Evolutionary conservation across 2,329 filamentous ascomycete species (phyloP).

Genomic region (Aspergillus novoparasiticus): DNA sequence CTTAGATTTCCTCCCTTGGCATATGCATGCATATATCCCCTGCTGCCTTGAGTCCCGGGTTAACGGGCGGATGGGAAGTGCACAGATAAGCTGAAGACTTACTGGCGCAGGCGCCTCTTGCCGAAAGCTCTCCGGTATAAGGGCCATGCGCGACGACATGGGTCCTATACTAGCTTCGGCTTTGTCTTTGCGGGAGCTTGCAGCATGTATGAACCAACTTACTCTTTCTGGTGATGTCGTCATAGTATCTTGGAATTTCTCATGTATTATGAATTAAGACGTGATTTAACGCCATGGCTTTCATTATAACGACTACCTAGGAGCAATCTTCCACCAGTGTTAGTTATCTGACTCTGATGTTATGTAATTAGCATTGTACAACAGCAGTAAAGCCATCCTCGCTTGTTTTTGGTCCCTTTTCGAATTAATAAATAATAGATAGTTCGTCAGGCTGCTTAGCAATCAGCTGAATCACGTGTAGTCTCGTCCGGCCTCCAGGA

Average conservation of each 20-base stretch:
- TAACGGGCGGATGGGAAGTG: not conserved
- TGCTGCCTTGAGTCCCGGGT: not conserved
- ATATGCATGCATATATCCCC: not conserved
- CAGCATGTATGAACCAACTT: not conserved
- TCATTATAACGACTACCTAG: not conserved
- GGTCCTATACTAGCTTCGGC: not conserved
- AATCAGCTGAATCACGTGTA: slow-evolving; percentile 1
- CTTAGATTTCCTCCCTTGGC: not conserved
- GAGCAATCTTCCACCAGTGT: not conserved
- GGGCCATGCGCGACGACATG: not conserved
- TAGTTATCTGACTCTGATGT: not conserved
- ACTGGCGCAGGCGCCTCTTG: slow-evolving; percentile 11
- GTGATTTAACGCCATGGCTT: not conserved
- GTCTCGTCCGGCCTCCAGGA: not conserved
- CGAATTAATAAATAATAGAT: not conserved
- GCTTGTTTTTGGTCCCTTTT: not conserved
- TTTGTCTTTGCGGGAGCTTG: not conserved
- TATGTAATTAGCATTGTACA: not conserved
- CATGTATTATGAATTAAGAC: slow-evolving; percentile 7
- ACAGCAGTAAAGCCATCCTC: not conserved
- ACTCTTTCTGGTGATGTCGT: not conserved
- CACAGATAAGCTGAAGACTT: slow-evolving; percentile 8
- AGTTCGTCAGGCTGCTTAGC: not conserved
- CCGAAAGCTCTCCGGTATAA: not conserved
- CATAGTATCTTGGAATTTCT: slow-evolving; percentile 3